Base-by-base conservation (phyloP, 257 asterid species). In the Dorcoceras hygrometricum region DNA sequence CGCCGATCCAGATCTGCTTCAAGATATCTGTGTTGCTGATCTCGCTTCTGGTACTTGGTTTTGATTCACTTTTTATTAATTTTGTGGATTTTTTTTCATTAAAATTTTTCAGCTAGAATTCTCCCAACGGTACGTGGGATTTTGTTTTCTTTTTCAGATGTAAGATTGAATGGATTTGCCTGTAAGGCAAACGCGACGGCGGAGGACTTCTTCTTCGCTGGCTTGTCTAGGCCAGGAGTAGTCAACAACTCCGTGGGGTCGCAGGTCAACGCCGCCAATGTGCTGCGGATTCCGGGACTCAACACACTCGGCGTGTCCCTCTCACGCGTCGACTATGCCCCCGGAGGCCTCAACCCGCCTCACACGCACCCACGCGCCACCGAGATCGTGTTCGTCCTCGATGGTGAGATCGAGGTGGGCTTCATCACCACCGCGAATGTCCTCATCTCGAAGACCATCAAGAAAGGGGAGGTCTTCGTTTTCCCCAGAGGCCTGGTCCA, bases 311-410 rank as follows among this genome's bases (percentile, higher is more conserved):
- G 75, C 9, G 72, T 77, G 16, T 68, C 81, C 9, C 66, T 77
- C 43, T 46, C 81, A 6, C 71, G 77, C 5, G 72, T 76, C n/a
- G 80, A 76, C 71, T 82, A 75, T 6, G 87, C 87, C 58, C 83
- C 80, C 3, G 71, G 71, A 8, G 72, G 72, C 34, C 19, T 75
- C 18, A 75, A 70, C 24, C 75, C 78, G 29, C 78, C 74, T 12
- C 74, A 74, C 57, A 73, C 74, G 19, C 78, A 73, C 61, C 78
- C 78, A 16, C 74, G 70, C 1, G 79, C 75, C 34, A 69, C 75
- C 20, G 79, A 69, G 43, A 59, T 69, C 64, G 34, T 63, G 8
- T 75, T 75, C 23, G 71, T 75, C 0, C 28, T 75, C 14, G 69
- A 63, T 3, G 79, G 79, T 7, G 68, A 69, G 39, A 46, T 73